These are phyloP conservation scores for Talaromyces thailandensis DNA, from an alignment of 495 filamentous ascomycete species.

Conservation along the genomic window DNA sequence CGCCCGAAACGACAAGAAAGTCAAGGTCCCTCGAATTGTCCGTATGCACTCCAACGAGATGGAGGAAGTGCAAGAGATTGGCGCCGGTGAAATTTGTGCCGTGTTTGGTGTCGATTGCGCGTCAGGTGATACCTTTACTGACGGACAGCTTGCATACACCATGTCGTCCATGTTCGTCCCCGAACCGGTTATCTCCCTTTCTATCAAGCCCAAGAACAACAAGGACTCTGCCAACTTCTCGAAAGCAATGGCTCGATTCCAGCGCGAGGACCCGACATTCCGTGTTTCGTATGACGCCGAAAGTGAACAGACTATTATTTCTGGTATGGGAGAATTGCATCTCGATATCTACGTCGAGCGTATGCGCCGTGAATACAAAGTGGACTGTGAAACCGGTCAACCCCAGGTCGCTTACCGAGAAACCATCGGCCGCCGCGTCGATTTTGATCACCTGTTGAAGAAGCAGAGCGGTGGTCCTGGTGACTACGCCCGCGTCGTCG, in stretches of 20 bases:
- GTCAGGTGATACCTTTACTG: constrained; percentile 96
- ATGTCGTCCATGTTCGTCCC: constrained; percentile 99
- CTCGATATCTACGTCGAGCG: constrained; percentile 97
- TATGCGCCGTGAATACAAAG: constrained; percentile 94
- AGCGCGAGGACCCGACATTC: constrained; percentile 98
- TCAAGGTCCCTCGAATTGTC: constrained; percentile 95
- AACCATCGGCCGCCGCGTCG: constrained; percentile 66
- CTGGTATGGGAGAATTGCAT: constrained; percentile 97
- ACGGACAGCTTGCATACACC: constrained; percentile 83
- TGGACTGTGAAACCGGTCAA: constrained; percentile 90
- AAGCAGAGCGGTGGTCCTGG: constrained; percentile 95
- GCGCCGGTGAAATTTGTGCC: constrained; percentile 95
- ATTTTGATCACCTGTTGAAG: constrained; percentile 91
- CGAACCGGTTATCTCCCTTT: constrained; percentile 94
- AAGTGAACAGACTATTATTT: constrained; percentile 92
- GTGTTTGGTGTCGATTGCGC: constrained; percentile 98
- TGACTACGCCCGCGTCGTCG: constrained; percentile 89
- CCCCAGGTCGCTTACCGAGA: constrained; percentile 98
- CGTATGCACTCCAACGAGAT: constrained; percentile 99
- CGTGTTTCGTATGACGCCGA: constrained; percentile 86
- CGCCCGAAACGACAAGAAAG: constrained; percentile 86
- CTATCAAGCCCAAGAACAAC: constrained; percentile 91
- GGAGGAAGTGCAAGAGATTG: constrained; percentile 89
- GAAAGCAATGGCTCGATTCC: constrained; percentile 98
- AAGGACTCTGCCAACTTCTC: constrained; percentile 92